These are phyloP conservation scores for Leptographium procerum DNA, from an alignment of 2,329 filamentous ascomycete species.

Conservation along the genomic window DNA sequence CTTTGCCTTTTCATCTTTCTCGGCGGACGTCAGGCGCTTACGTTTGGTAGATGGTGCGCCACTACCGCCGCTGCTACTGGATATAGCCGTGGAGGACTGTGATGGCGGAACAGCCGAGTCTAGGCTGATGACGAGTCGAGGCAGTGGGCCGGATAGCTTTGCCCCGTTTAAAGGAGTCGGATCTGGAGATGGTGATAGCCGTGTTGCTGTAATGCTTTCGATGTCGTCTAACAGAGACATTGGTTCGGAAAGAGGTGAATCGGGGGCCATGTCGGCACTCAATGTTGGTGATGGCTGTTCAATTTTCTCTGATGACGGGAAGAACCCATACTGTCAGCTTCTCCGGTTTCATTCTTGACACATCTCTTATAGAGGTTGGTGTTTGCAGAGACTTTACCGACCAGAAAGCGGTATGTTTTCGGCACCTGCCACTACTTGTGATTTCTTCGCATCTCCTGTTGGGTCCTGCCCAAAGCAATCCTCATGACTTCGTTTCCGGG, in stretches of 20 bases:
- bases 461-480: constrained; percentile 25
- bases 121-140: constrained; percentile 9
- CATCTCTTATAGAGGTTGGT: neutral
- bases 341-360: neutral
- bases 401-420: constrained; percentile 10
- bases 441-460: constrained; percentile 10
- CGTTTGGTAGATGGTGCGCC: constrained; percentile 29
- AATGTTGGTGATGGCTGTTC: constrained; percentile 8
- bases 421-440: constrained; percentile 3
- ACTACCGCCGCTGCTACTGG: constrained; percentile 5
- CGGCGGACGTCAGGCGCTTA: constrained; percentile 30
- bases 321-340: neutral
- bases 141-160: constrained; percentile 9
- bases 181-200: constrained; percentile 24
- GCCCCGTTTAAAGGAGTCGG: constrained; percentile 17
- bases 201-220: constrained; percentile 27
- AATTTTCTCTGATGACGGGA: neutral
- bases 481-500: constrained; percentile 35
- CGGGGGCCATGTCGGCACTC: neutral
- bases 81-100: neutral
- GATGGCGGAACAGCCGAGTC: neutral
- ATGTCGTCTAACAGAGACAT: constrained; percentile 28
- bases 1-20: constrained; percentile 26
- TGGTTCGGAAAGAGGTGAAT: constrained; percentile 13
- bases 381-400: neutral